Conservation (phyloP, 1,284 basidiomycete genomes). For the Lignosus rhinocerotis region DNA sequence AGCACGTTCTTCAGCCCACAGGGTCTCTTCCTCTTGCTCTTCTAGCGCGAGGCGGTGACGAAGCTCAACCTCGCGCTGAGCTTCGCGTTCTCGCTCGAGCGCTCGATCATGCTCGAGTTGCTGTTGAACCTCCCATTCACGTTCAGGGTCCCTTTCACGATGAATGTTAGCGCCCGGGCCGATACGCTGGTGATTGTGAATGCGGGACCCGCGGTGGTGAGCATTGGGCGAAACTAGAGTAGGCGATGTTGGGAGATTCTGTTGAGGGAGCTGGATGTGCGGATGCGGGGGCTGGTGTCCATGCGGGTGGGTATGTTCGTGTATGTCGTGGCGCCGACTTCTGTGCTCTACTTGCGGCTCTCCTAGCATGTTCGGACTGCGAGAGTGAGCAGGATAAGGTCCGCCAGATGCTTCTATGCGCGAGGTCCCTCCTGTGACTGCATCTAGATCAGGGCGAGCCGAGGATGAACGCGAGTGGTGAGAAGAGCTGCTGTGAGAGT, state of each 20-base stretch:
- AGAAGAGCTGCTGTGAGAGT: conserved; percentile 45
- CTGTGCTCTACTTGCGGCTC: conserved; percentile 25
- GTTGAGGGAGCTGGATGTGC: conserved; percentile 27
- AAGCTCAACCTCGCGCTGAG: conserved; percentile 28
- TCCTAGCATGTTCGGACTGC: conserved; percentile 29
- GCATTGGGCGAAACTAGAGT: conserved; percentile 24
- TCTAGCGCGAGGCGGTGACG: conserved; percentile 25
- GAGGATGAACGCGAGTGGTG: conserved; percentile 35
- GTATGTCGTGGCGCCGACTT: conserved; percentile 25
- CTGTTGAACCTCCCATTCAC: conserved; percentile 42
- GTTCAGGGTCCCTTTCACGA: conserved; percentile 44
- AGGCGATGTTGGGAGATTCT: conserved; percentile 27
- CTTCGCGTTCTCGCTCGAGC: conserved; percentile 48
- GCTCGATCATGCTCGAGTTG: conserved; percentile 48
- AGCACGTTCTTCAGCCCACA: conserved; percentile 19
- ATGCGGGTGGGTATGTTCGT: conserved; percentile 24
- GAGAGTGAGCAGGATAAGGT: conserved; percentile 26
- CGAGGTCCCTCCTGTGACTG: conserved; percentile 16
- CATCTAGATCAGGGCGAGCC: conserved; percentile 28
- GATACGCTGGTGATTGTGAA: conserved; percentile 67
- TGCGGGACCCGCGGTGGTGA: conserved; percentile 25
- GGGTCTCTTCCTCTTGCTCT: conserved; percentile 23
- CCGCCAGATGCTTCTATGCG: conserved; percentile 30
- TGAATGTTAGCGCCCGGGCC: conserved; percentile 62
- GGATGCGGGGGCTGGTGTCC: conserved; percentile 25